These are phyloP conservation scores for Cladobotryum mycophilum DNA, from an alignment of 2,329 filamentous ascomycete species.

Conservation along the genomic window DNA sequence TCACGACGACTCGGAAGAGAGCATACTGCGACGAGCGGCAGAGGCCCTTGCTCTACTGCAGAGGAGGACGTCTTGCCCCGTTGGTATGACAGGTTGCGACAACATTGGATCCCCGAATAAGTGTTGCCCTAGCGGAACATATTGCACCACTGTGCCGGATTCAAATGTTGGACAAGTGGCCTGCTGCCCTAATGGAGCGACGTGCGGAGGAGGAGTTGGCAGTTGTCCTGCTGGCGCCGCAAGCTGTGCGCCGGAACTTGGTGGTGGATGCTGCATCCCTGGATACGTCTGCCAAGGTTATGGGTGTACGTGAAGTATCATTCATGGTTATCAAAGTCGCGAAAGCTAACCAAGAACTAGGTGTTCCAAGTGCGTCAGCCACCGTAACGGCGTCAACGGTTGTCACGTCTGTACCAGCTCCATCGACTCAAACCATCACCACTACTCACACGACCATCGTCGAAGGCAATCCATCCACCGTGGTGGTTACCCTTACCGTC, in stretches of 20 bases:
- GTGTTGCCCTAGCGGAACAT: conserved; percentile 63
- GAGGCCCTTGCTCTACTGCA: conserved; percentile 43
- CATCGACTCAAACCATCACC: conserved; percentile 27
- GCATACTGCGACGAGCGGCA: conserved; percentile 37
- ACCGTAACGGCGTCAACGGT: conserved; percentile 15
- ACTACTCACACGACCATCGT: conserved; percentile 34
- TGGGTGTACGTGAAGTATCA: conserved; percentile 55
- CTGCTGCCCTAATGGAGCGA: conserved; percentile 63
- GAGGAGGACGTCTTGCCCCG: conserved; percentile 61
- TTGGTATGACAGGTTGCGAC: conserved; percentile 58
- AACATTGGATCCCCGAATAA: conserved; percentile 60
- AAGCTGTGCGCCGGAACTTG: conserved; percentile 57
- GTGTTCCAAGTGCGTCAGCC: conserved; percentile 28
- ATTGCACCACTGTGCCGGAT: conserved; percentile 59
- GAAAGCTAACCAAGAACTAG: conserved; percentile 13
- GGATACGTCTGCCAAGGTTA: conserved; percentile 63
- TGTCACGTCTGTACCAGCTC: conserved; percentile 15
- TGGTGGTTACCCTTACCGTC: conserved; percentile 35
- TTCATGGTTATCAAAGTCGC: neutral
- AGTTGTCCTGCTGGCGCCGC: conserved; percentile 56
- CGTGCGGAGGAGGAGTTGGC: conserved; percentile 57
- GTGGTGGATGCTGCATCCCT: conserved; percentile 70
- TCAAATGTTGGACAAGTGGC: conserved; percentile 62
- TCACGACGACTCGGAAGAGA: conserved; percentile 20
- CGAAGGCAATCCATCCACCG: conserved; percentile 32